Evolutionary conservation across 2,329 filamentous ascomycete species (phyloP).

Genomic region (Exophiala calicioides): DNA sequence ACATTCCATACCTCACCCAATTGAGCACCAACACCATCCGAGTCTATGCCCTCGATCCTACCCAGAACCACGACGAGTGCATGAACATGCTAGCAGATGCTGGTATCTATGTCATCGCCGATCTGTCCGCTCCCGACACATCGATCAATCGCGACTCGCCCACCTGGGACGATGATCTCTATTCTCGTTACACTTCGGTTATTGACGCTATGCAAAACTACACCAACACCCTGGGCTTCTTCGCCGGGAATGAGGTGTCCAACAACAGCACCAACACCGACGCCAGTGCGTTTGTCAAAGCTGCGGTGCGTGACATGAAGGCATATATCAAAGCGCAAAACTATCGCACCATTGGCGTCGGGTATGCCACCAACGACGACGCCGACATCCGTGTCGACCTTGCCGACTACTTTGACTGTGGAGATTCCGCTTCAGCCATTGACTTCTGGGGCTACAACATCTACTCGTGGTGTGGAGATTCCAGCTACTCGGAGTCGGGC

Average conservation of each 20-base stretch:
- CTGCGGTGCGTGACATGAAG: constrained; percentile 94
- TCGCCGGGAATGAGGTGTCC: constrained; percentile 96
- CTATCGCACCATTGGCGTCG: constrained; percentile 80
- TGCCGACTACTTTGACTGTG: constrained; percentile 94
- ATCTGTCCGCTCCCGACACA: constrained; percentile 75
- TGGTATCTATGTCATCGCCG: constrained; percentile 93
- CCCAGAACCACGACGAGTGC: constrained; percentile 73
- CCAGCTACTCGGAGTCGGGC: constrained; percentile 72
- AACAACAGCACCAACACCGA: constrained; percentile 85
- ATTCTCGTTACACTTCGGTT: constrained; percentile 77
- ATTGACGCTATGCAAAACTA: constrained; percentile 80
- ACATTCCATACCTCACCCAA: constrained; percentile 76
- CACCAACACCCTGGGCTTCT: constrained; percentile 93
- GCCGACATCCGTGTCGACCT: constrained; percentile 76
- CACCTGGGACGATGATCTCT: constrained; percentile 76
- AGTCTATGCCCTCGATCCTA: constrained; percentile 88
- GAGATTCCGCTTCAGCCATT: constrained; percentile 65
- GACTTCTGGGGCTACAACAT: constrained; percentile 99
- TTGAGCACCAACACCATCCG: constrained; percentile 90
- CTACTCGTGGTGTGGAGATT: constrained; percentile 97
- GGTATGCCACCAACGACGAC: constrained; percentile 96
- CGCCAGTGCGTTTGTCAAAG: constrained; percentile 94
- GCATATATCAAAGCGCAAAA: constrained; percentile 80
- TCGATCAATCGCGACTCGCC: constrained; percentile 86
- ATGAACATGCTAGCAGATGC: constrained; percentile 80